Base-by-base conservation (phyloP, 768 basidiomycete species). In the Lactifluus piperatus region DNA sequence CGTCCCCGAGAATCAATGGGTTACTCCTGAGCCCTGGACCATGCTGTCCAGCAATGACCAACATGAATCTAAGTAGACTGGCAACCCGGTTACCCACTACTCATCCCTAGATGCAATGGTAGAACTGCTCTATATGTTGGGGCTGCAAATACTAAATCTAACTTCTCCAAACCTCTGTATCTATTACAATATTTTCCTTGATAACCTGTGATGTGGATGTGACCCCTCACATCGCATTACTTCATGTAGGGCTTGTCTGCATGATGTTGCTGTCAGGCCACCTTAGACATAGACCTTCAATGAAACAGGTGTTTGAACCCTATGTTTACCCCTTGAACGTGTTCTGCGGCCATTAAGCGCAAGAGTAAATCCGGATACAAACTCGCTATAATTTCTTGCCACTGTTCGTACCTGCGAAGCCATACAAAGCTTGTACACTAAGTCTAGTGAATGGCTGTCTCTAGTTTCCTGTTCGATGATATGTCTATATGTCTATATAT, bases 1-100 rank as follows among this genome's bases (percentile, higher is more conserved):
- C 65, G 92, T 98, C 9, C 95, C 95, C 45, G 72, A 77, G 14
- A 69, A 81, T 58, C 95, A 98, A 72, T 91, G 86, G 68, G 81
- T 77, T 50, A 62, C 81, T 30, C 68, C 81, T 24, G 88, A 94
- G 67, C 82, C 84, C 14, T 95, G 91, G 92, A 71, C 73, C 63
- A 70, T 97, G 80, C 81, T 82, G 71, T 72, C 72, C 54, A 41
- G 69, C 57, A 74, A 76, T 51, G 79, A 78, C 66, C 69, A 57
- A 29, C 18, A 79, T 57, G 68, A 66, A 60, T 47, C 49, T 13
- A 61, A 56, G n/a, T 61, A 52, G 36, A 18, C 37, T n/a, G 36
- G 22, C 22, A 34, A 34, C 10, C 34, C 10, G 13, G 10, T 13
- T 34, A 9, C 1, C 11, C 3, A 13, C 34, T 32, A 32, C 30